A percentile compares a stretch with the other conserved stretches of the same genome.
phyloP scores from a whole-genome alignment of 2,329 filamentous ascomycete species.

The Dissoconium aciculare region DNA sequence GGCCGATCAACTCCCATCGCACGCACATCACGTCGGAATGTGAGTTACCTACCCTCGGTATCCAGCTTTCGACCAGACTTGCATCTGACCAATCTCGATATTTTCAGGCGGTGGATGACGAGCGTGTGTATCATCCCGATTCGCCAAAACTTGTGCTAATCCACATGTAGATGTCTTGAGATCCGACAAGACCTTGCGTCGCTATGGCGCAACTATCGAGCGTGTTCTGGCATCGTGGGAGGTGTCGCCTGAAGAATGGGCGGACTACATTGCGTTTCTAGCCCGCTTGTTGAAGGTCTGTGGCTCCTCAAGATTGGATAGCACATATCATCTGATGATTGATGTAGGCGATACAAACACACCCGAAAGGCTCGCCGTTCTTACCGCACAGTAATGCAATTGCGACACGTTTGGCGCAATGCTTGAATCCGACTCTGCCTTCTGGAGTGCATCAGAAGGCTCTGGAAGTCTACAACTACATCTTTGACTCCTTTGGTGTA shows the following conservation, averaged over 20 bases:
- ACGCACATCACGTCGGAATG: constrained; percentile 64
- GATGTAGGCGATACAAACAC: constrained; percentile 67
- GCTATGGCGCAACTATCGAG: constrained; percentile 81
- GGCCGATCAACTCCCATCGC: constrained; percentile 61
- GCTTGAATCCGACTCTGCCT: constrained; percentile 79
- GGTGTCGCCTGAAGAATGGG: constrained; percentile 91
- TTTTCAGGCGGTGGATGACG: too few species aligned
- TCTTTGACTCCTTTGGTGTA: constrained; percentile 74
- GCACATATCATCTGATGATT: background rate
- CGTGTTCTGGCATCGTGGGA: constrained; percentile 81
- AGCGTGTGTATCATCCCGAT: too few species aligned
- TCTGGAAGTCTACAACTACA: constrained; percentile 79
- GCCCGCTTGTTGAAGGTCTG: constrained; percentile 73
- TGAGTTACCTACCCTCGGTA: too few species aligned
- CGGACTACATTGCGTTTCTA: constrained; percentile 95
- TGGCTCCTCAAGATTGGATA: background rate
- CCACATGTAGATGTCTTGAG: constrained; percentile 37
- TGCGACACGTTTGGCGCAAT: constrained; percentile 86
- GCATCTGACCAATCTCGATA: too few species aligned
- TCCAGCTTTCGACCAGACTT: too few species aligned
- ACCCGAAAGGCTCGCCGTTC: constrained; percentile 53
- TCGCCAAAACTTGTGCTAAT: constrained; percentile 5
- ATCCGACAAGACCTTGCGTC: constrained; percentile 58
- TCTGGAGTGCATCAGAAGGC: constrained; percentile 97
- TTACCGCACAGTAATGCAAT: constrained; percentile 73